Conservation (phyloP, 768 basidiomycete genomes). For the Mycena maculata region DNA sequence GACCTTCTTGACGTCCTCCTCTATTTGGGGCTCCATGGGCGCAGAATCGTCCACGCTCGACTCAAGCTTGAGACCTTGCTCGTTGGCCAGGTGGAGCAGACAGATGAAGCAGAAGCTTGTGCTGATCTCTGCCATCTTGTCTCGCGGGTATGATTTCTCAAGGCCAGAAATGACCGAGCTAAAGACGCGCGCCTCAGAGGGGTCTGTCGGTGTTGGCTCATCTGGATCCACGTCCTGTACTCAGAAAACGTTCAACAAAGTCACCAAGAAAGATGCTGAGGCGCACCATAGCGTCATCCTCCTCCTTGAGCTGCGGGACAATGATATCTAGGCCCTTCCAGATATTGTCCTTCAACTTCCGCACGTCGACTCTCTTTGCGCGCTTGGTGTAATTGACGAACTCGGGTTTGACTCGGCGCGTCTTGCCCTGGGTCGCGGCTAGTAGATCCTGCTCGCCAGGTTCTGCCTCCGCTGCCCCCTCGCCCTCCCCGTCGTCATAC, state of each 20-base stretch:
- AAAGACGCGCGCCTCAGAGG: slow-evolving; percentile 75
- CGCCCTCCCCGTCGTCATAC: slow-evolving; percentile 59
- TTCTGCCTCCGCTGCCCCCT: slow-evolving; percentile 57
- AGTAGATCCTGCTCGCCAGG: slow-evolving; percentile 89
- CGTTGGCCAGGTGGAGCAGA: slow-evolving; percentile 94
- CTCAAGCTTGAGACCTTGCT: slow-evolving; percentile 90
- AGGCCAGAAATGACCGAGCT: slow-evolving; percentile 86
- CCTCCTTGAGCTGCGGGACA: slow-evolving; percentile 57
- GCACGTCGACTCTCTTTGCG: slow-evolving; percentile 96
- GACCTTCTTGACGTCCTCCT: slow-evolving; percentile 60
- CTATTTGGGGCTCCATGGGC: slow-evolving; percentile 51
- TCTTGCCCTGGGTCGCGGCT: slow-evolving; percentile 80
- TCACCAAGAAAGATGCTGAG: neutral
- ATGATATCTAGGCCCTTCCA: slow-evolving; percentile 93
- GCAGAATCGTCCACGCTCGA: slow-evolving; percentile 50
- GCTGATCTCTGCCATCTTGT: slow-evolving; percentile 98
- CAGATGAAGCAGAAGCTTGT: slow-evolving; percentile 99
- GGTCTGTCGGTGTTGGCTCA: slow-evolving; percentile 63
- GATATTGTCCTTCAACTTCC: slow-evolving; percentile 97
- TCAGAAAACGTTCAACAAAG: neutral
- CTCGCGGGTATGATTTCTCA: slow-evolving; percentile 84
- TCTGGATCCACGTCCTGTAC: slow-evolving; percentile 66
- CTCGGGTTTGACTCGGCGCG: slow-evolving; percentile 86
- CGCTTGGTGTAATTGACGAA: slow-evolving; percentile 94
- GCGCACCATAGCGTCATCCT: slow-evolving; percentile 66